phyloP scores from a whole-genome alignment of 1,284 basidiomycete species.

The Trichosporon ovoides region DNA sequence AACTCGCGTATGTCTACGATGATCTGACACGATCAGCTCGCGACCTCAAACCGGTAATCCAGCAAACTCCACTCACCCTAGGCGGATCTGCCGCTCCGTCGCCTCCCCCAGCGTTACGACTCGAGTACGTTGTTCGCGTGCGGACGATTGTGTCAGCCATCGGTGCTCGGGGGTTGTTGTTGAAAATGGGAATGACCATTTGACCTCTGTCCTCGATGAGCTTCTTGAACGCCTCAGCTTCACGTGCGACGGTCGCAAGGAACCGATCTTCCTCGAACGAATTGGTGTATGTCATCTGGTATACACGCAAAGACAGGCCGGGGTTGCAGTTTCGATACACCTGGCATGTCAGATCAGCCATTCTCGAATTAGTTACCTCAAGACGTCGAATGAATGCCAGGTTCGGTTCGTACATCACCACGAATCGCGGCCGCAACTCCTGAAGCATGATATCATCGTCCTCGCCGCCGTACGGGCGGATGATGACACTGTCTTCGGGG shows the following conservation, averaged over 20 bases:
- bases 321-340: slow-evolving; percentile 77
- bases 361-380: slow-evolving; percentile 58
- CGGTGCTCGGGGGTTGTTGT: slow-evolving; percentile 63
- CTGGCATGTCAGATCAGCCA: slow-evolving; percentile 49
- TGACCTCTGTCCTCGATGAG: slow-evolving; percentile 86
- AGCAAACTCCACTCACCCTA: not conserved
- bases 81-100: slow-evolving; percentile 55
- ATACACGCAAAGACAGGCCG: slow-evolving; percentile 78
- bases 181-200: slow-evolving; percentile 85
- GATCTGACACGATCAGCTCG: slow-evolving; percentile 55
- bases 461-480: slow-evolving; percentile 86
- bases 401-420: slow-evolving; percentile 93
- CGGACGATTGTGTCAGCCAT: slow-evolving; percentile 56
- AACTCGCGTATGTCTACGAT: slow-evolving; percentile 97
- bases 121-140: slow-evolving; percentile 74
- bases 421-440: slow-evolving; percentile 83
- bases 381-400: slow-evolving; percentile 87
- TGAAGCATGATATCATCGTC: slow-evolving; percentile 82
- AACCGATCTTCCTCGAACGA: slow-evolving; percentile 96
- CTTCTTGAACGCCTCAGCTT: slow-evolving; percentile 91
- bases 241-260: slow-evolving; percentile 75
- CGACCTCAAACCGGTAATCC: not conserved
- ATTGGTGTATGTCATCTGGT: slow-evolving; percentile 88
- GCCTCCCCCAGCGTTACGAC: slow-evolving; percentile 79
- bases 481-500: slow-evolving; percentile 74